These are phyloP conservation scores for Mortierella sp. DNA, from an alignment of 371 early-diverging fungal species.

Conservation along the genomic window DNA sequence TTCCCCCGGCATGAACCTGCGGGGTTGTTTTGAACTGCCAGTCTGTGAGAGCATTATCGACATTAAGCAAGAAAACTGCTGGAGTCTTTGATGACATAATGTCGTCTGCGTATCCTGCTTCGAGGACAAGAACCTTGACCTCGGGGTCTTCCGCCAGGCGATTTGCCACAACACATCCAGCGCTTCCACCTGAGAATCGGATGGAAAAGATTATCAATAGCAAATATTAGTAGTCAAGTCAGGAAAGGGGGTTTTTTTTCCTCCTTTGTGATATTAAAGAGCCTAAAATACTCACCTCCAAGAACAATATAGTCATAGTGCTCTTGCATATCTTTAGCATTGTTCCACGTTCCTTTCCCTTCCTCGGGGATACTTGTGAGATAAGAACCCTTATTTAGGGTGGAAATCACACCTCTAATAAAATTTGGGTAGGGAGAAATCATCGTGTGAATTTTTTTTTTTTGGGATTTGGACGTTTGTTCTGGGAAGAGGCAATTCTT, in stretches of 20 bases:
- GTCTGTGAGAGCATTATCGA: slow-evolving; percentile 24
- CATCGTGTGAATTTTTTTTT: not conserved
- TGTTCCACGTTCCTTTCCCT: slow-evolving; percentile 40
- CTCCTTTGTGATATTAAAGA: not conserved
- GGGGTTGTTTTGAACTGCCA: slow-evolving; percentile 37
- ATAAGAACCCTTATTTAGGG: slow-evolving; percentile 15
- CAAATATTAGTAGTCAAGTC: not conserved
- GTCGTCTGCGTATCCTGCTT: slow-evolving; percentile 45
- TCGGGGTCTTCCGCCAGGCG: slow-evolving; percentile 48
- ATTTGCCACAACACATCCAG: slow-evolving; percentile 42
- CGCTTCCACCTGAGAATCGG: slow-evolving; percentile 29
- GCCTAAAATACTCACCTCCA: slow-evolving; percentile 24
- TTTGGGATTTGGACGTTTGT: not conserved
- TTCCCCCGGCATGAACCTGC: slow-evolving; percentile 28
- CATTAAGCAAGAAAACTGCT: slow-evolving; percentile 17
- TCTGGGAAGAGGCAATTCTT: not conserved
- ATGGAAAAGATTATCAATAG: not conserved
- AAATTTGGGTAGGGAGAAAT: slow-evolving; percentile 21
- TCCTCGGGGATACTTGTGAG: slow-evolving; percentile 24
- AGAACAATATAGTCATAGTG: slow-evolving; percentile 42
- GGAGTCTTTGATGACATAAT: slow-evolving; percentile 25
- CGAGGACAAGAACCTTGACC: slow-evolving; percentile 46
- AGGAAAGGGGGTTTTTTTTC: too few relatives aligned
- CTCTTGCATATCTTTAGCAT: slow-evolving; percentile 24
- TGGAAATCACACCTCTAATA: slow-evolving; percentile 1